Base-by-base conservation (phyloP, 2,329 filamentous ascomycete genomes). In the Ophiostoma piceae region DNA sequence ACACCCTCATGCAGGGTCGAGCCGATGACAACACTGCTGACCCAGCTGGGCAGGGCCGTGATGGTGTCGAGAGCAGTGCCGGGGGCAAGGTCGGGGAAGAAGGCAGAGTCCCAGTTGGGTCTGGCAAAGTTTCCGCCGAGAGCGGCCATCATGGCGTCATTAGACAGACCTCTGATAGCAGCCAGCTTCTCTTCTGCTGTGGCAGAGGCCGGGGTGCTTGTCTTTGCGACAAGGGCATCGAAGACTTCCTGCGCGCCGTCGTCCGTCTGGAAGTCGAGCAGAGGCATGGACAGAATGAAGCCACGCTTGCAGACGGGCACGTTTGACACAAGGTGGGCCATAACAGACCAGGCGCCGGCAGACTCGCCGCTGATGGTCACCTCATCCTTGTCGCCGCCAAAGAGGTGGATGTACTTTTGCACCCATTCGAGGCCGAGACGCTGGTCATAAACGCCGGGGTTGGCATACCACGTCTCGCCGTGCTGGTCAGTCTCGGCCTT, bases 291-390 rank as follows among this genome's bases (percentile, higher is more conserved):
- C 32, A 65, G 11, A 19, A 65, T 32, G 16, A 37, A 32, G 35
- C 62, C 62, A 35, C 62, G 62, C 32, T 39, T 32, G 62, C 62
- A 65, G 16, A 65, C 62, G 8, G 62, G 62, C 62, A 37, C 65
- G 74, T 91, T 92, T 12, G 94, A 80, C 1, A 87, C 80, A 85
- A 92, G 92, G 74, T 94, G 92, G 75, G 93, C 86, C 67, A 90
- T 85, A 0, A 92, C 90, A 0, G 90, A 92, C 72, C 93, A 92
- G 16, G 87, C 81, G 0, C 89, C 89, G 0, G 90, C 88, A 1
- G 85, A 88, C 76, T 94, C 88, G 35, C 91, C 91, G 88, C 89
- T 92, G 71, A 94, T 89, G 0, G 90, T 94, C 6, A 94, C 90
- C 77, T 90, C 90, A n/a, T 82, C 81, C 0, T 90, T 88, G 76